Conservation (phyloP, 2,329 filamentous ascomycete genomes). For the Penicillium crustosum region DNA sequence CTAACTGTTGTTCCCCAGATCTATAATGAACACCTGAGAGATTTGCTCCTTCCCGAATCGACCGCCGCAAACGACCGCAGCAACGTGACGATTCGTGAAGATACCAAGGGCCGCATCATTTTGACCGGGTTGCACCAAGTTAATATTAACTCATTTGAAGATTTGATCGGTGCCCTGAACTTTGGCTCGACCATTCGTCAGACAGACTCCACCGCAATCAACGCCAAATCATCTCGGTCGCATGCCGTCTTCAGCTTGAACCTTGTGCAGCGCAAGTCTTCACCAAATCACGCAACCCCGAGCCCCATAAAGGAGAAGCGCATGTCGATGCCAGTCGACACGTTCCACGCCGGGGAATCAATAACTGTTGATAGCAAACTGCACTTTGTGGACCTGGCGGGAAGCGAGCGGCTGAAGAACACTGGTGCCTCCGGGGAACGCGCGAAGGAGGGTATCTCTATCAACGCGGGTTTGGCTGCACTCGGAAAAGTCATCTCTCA, state of each 20-base stretch:
- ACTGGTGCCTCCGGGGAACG: constrained; percentile 93
- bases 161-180: constrained; percentile 83
- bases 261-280: constrained; percentile 72
- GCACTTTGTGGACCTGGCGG: constrained; percentile 96
- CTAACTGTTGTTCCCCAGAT: constrained; percentile 58
- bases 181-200: constrained; percentile 93
- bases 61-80: constrained; percentile 68
- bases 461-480: constrained; percentile 92
- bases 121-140: constrained; percentile 86
- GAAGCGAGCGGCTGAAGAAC: constrained; percentile 95
- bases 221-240: constrained; percentile 94
- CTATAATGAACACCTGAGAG: constrained; percentile 93
- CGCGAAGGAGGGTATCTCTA: constrained; percentile 94
- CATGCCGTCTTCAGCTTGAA: constrained; percentile 97
- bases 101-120: constrained; percentile 90
- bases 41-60: constrained; percentile 78
- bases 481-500: constrained; percentile 98
- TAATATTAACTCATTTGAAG: constrained; percentile 85
- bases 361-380: constrained; percentile 96
- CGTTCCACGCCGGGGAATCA: constrained; percentile 64
- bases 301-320: constrained; percentile 72
- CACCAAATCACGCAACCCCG: constrained; percentile 44
- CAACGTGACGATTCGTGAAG: constrained; percentile 87
- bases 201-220: constrained; percentile 95
- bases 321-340: constrained; percentile 80